Base-by-base conservation (phyloP, 495 filamentous ascomycete species). In the Penicillium flavigenum region DNA sequence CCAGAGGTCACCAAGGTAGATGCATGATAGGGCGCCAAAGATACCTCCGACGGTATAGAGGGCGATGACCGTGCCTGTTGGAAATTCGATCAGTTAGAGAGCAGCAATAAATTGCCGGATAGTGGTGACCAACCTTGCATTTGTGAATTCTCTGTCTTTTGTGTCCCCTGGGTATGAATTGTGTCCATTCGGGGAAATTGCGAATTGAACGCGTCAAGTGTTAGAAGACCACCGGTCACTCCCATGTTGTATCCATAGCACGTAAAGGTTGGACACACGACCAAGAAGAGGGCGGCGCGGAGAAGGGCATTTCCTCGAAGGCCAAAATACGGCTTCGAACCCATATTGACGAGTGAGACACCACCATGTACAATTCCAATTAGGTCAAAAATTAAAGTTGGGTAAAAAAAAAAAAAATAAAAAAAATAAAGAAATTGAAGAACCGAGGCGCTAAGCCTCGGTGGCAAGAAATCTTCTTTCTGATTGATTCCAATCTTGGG, bases 131-230 rank as follows among this genome's bases (percentile, higher is more conserved):
- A 32, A 72, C 76, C 73, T 66, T 80, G 74, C 41, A 79, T 70
- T 1, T 67, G 73, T 7, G 75, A 75, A 32, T 69, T 77, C 9
- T 72, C 64, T 31, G 62, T 53, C 29, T 71, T 54, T 36, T 53
- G 27, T 0, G 65, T 63, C 6, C 71, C 74, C 11, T 60, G 59
- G 8, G 74, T 74, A 61, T 76, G 67, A 16, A 79, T 64, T 7
- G 81, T 84, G 54, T 84, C 75, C 71, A 84, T 80, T 39, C 72
- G 55, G 3, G 80, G 81, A 47, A 84, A 84, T 31, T 74, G 74
- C 32, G 62, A 55, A 10, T 72, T 71, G 62, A 79, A 83, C 11
- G 70, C 63, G 36, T 63, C 57, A 12, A 76, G 69, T 2, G 73
- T 76, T 56, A 76, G 58, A 36, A 76, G 46, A 54, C 76, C 74